Conservation (phyloP, 495 filamentous ascomycete genomes). For the Recurvomyces mirabilis region DNA sequence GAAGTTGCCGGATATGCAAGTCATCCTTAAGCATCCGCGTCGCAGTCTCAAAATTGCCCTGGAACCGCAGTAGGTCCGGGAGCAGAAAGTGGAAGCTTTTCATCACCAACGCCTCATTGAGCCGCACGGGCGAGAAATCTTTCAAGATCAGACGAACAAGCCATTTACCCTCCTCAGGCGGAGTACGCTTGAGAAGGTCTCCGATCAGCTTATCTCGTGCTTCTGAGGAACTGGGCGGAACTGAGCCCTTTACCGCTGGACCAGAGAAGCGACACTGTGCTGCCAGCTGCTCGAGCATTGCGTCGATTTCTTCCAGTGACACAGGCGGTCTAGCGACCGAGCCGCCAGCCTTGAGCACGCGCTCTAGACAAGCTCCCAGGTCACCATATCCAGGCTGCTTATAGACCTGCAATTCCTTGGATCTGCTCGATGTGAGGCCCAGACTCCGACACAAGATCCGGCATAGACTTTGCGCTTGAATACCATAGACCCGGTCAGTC, state of each 20-base stretch:
- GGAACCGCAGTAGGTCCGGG: constrained; percentile 51
- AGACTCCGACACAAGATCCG: constrained; percentile 54
- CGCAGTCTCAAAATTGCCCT: constrained; percentile 47
- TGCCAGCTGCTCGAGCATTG: constrained; percentile 50
- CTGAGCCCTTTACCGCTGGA: constrained; percentile 34
- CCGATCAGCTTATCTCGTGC: constrained; percentile 30
- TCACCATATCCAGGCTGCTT: constrained; percentile 46
- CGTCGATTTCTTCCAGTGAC: constrained; percentile 66
- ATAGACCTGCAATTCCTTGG: constrained; percentile 53
- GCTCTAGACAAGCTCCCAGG: constrained; percentile 57
- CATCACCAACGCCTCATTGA: constrained; percentile 35
- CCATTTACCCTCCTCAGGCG: constrained; percentile 75
- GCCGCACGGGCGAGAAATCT: constrained; percentile 50
- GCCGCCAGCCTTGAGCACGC: constrained; percentile 45
- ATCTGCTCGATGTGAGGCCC: constrained; percentile 45
- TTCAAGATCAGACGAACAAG: constrained; percentile 74
- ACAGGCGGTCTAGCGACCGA: constrained; percentile 34
- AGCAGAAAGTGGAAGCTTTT: constrained; percentile 35
- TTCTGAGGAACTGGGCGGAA: constrained; percentile 37
- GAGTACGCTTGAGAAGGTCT: constrained; percentile 48
- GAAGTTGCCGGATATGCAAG: constrained; percentile 1
- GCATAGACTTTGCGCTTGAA: constrained; percentile 50
- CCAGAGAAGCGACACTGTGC: constrained; percentile 58
- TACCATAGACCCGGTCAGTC: constrained; percentile 60
- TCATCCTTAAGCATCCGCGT: constrained; percentile 33